A percentile compares a stretch with the other conserved stretches of the same genome.
Evolutionary conservation across 768 basidiomycete genomes (phyloP).

Genomic region (Hygrocybe coccinea): DNA sequence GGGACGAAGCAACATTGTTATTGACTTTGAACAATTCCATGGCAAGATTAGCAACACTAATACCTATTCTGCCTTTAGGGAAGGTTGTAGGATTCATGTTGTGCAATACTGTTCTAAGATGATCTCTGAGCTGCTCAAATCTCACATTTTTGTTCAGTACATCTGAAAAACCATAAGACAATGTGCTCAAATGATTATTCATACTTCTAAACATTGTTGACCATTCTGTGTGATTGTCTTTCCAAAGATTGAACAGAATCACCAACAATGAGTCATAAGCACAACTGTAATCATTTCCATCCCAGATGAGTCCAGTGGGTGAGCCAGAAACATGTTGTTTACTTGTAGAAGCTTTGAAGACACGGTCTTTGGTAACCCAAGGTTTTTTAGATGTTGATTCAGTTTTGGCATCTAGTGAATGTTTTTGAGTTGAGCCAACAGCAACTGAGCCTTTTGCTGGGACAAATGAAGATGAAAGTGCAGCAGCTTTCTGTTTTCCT

Average conservation of each 20-base stretch:
- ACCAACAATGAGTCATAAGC: conserved; percentile 13
- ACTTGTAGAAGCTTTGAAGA: too few species aligned
- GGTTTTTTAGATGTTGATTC: not conserved
- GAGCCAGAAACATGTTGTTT: not conserved
- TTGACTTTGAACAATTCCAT: not conserved
- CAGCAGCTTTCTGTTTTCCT: not conserved
- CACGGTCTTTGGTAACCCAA: too few species aligned
- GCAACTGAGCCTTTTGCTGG: not conserved
- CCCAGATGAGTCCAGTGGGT: conserved; percentile 13
- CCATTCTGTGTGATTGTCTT: not conserved
- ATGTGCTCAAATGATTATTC: not conserved
- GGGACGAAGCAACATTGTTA: not conserved
- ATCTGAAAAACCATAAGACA: not conserved
- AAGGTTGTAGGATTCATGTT: not conserved
- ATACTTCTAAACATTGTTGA: not conserved
- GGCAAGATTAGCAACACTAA: not conserved
- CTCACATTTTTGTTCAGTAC: not conserved
- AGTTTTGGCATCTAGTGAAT: conserved; percentile 1
- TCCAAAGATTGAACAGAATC: too few species aligned
- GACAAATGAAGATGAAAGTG: conserved; percentile 4
- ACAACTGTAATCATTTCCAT: conserved; percentile 16
- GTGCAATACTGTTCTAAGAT: not conserved
- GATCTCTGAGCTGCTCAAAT: conserved; percentile 1
- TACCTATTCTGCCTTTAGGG: not conserved
- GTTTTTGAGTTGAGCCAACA: not conserved